Conservation (phyloP, 257 asterid species). For the Fraxinus pennsylvanica region DNA sequence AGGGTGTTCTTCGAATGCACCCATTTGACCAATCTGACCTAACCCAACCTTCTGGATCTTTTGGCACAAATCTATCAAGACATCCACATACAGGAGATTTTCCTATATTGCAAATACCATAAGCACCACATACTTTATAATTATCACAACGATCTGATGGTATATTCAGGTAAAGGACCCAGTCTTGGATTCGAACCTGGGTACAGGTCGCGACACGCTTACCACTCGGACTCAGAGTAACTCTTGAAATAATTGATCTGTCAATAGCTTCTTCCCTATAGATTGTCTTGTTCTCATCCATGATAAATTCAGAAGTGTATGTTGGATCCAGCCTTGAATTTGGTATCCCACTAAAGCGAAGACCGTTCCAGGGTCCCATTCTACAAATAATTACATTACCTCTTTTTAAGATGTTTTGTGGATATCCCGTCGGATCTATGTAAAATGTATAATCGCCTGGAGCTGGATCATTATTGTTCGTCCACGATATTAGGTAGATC, state of each 20-base stretch:
- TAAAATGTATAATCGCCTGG: slow-evolving; percentile 15
- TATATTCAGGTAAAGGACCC: slow-evolving; percentile 11
- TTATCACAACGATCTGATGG: slow-evolving; percentile 30
- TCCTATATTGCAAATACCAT: slow-evolving; percentile 28
- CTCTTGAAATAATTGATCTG: not conserved
- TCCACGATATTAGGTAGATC: slow-evolving; percentile 33
- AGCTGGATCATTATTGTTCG: slow-evolving; percentile 31
- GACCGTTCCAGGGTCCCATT: slow-evolving; percentile 22
- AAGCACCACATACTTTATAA: slow-evolving; percentile 28
- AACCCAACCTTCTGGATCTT: slow-evolving; percentile 25
- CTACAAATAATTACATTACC: slow-evolving; percentile 2
- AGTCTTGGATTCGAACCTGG: not conserved
- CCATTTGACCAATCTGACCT: slow-evolving; percentile 32
- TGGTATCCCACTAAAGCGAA: slow-evolving; percentile 16
- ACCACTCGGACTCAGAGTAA: slow-evolving; percentile 6
- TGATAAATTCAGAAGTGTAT: not conserved
- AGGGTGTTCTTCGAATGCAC: slow-evolving; percentile 15
- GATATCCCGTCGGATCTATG: slow-evolving; percentile 22
- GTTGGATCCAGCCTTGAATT: not conserved
- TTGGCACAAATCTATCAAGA: slow-evolving; percentile 28
- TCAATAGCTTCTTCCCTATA: not conserved
- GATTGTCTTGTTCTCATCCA: slow-evolving; percentile 8
- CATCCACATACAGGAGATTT: slow-evolving; percentile 30
- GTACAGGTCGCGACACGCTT: no score
- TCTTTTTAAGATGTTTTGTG: slow-evolving; percentile 14